phyloP scores from a whole-genome alignment of 805 yeast species.

The Lachancea fermentati region DNA sequence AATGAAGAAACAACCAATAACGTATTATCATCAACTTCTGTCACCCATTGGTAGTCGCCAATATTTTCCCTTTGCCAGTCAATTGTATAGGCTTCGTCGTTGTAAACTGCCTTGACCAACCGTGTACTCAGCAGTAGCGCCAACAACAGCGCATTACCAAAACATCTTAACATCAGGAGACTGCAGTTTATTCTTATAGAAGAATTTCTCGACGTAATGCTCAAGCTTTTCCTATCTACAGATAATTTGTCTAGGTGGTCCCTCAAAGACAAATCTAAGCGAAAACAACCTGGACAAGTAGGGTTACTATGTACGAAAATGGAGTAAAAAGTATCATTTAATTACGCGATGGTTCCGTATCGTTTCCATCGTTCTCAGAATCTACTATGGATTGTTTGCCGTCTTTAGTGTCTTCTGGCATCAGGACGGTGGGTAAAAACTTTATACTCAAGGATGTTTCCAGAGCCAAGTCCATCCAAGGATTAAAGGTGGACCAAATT shows the following conservation, averaged over 20 bases:
- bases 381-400: background rate
- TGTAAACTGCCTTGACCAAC: constrained; percentile 31
- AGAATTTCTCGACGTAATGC: background rate
- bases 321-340: background rate
- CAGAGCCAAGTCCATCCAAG: constrained; percentile 33
- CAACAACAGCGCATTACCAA: background rate
- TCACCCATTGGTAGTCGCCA: constrained; percentile 35
- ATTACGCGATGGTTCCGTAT: background rate
- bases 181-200: background rate
- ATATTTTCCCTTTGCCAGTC: constrained; percentile 51
- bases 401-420: constrained; percentile 7
- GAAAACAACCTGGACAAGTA: too few relatives aligned
- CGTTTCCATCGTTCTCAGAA: background rate
- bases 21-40: constrained; percentile 11
- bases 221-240: background rate
- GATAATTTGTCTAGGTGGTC: background rate
- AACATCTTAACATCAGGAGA: background rate
- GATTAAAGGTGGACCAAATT: constrained; percentile 31
- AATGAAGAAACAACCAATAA: constrained; percentile 27
- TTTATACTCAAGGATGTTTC: constrained; percentile 33
- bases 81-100: constrained; percentile 48
- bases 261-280: too few relatives aligned
- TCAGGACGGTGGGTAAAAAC: constrained; percentile 29
- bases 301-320: background rate
- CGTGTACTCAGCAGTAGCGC: background rate